Conservation (phyloP, 768 basidiomycete genomes). For the Boletus speciosus region DNA sequence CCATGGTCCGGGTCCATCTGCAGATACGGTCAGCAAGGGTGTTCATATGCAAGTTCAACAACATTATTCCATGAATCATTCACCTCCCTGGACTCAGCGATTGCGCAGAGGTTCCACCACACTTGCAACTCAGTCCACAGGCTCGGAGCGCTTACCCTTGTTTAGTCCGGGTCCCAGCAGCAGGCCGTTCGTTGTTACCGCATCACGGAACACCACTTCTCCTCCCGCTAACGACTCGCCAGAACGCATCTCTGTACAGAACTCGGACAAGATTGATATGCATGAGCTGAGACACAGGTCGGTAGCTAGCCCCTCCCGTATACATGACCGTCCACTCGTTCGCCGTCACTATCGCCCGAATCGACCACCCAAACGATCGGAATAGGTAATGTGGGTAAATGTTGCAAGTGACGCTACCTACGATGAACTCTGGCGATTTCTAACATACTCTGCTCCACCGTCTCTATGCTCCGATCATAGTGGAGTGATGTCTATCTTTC, state of each 20-base stretch:
- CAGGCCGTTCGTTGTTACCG: background rate
- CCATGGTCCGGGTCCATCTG: conserved; percentile 32
- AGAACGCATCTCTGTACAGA: conserved; percentile 2
- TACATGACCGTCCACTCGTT: conserved; percentile 30
- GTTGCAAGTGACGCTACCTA: conserved; percentile 79
- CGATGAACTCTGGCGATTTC: conserved; percentile 85
- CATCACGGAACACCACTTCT: background rate
- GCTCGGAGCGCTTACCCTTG: conserved; percentile 7
- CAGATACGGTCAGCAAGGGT: conserved; percentile 27
- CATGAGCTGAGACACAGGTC: background rate
- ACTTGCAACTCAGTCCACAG: conserved; percentile 14
- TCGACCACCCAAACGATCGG: conserved; percentile 70
- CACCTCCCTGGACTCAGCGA: conserved; percentile 17
- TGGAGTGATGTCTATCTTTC: conserved; percentile 82
- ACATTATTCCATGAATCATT: conserved; percentile 32
- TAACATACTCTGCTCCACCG: conserved; percentile 41
- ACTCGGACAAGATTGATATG: background rate
- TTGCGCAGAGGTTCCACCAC: conserved; percentile 21
- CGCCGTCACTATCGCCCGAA: conserved; percentile 68
- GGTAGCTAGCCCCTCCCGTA: conserved; percentile 1
- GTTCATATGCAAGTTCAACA: conserved; percentile 31
- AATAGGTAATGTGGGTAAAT: conserved; percentile 97
- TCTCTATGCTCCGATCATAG: conserved; percentile 13
- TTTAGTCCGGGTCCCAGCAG: background rate
- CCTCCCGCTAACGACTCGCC: background rate